Evolutionary conservation across 805 yeast species (phyloP), one percentile per base, ranked within the genome.

Genomic region (Starmerella gropengiesseri): DNA sequence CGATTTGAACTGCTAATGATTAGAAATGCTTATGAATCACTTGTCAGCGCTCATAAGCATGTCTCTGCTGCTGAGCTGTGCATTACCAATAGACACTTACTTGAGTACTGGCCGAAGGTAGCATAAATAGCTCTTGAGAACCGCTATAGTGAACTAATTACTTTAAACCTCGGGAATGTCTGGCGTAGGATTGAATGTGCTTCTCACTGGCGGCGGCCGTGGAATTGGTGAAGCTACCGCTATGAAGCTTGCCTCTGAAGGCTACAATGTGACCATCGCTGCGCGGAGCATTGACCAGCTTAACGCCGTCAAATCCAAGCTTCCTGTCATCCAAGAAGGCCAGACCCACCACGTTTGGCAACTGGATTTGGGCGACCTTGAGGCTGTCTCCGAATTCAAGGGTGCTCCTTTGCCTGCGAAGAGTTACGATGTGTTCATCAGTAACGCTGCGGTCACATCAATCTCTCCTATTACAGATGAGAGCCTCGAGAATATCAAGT

Each of bases 201-300:
- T 55, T 6, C 53, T 79, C 1, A 78, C 85, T 0, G 91, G 91
- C 1, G 86, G 78, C 0, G 75, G 86, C 0, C 61, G 70, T 32
- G 89, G 89, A 0, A 62, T 81, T 13, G 91, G 91, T 0, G 60
- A 65, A 4, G 68, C 68, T 0, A 69, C 81, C 13, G 78, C 85
- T 0, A 47, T 55, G 26, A 56, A 53, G 26, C 61, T 81, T 21
- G 71, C 83, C 0, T 37, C 47, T 0, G 51, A 63, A 23, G 87
- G 87, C 1, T 70, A 73, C 20, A 63, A 62, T 16, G 63, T 76
- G 5, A 64, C 77, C 0, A 55, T 80, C 13, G 48, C 76, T 5
- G 70, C 84, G 0, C 57, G 82, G 30, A 64, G 71, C 43, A 62
- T 60, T 28, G 49, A 53, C 0, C 52, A 55, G 4, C 58, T 82